phyloP scores from a whole-genome alignment of 1,284 basidiomycete species.

The Ceraceosorus guamensis region DNA sequence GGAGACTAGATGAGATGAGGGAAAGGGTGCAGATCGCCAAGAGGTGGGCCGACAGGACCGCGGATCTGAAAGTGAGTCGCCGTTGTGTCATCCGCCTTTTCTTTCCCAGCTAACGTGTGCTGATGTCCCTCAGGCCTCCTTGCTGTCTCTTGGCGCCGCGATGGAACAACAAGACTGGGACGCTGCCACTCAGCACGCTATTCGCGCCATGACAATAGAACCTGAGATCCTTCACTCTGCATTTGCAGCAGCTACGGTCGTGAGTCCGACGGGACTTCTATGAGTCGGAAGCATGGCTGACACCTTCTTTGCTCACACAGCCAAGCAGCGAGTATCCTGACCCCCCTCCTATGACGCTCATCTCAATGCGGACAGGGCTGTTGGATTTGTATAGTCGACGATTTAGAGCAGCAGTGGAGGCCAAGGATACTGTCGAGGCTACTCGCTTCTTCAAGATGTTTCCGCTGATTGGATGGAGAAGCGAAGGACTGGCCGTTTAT shows the following conservation, averaged over 20 bases:
- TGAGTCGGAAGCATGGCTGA: neutral
- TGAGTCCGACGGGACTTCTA: constrained; percentile 1
- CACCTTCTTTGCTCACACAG: neutral
- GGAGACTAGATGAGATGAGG: constrained; percentile 83
- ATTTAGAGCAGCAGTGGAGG: constrained; percentile 67
- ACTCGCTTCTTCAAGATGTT: constrained; percentile 95
- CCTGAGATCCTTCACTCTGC: constrained; percentile 67
- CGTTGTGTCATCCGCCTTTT: constrained; percentile 1
- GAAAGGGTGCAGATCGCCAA: constrained; percentile 72
- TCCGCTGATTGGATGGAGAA: constrained; percentile 71
- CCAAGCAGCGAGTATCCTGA: constrained; percentile 80
- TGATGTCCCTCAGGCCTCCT: constrained; percentile 46
- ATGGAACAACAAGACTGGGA: constrained; percentile 91
- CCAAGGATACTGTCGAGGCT: constrained; percentile 62
- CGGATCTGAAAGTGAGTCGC: constrained; percentile 72
- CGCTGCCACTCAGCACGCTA: constrained; percentile 79
- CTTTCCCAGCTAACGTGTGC: constrained; percentile 6
- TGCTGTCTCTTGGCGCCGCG: constrained; percentile 65
- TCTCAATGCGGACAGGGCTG: constrained; percentile 66
- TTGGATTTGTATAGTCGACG: constrained; percentile 69
- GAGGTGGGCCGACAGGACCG: constrained; percentile 74
- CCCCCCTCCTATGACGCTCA: constrained; percentile 74
- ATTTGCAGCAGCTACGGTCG: constrained; percentile 77
- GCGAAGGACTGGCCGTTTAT: constrained; percentile 89
- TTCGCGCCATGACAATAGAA: constrained; percentile 77